Conservation (phyloP, 2,329 filamentous ascomycete genomes). For the Trichophyton schoenleinii region DNA sequence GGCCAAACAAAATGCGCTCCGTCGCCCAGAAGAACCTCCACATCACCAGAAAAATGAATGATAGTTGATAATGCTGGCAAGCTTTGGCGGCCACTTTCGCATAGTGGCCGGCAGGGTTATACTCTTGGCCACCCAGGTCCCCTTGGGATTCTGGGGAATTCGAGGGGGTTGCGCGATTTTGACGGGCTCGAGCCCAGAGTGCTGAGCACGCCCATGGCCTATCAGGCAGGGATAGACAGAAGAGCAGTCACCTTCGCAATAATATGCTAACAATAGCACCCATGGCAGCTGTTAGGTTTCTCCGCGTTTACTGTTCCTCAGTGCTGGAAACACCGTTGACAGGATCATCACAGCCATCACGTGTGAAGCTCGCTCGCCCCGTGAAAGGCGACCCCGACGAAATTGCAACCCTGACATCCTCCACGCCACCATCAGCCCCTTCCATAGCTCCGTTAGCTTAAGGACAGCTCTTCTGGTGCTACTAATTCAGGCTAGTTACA, state of each 20-base stretch:
- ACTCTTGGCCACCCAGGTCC: neutral
- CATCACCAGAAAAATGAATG: neutral
- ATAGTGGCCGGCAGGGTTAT: neutral
- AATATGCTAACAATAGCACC: neutral
- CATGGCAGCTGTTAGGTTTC: neutral
- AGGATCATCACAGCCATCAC: neutral
- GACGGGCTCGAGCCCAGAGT: neutral
- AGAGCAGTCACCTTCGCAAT: neutral
- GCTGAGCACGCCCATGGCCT: neutral
- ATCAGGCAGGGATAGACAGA: neutral
- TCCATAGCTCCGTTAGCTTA: too few species aligned
- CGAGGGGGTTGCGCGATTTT: neutral
- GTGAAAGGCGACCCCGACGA: neutral
- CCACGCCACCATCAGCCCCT: neutral
- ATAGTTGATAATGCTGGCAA: neutral
- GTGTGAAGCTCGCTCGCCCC: neutral
- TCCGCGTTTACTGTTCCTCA: slow-evolving; percentile 3
- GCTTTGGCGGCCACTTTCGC: neutral
- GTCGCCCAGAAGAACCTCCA: neutral
- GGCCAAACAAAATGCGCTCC: neutral
- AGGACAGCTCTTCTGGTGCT: too few species aligned
- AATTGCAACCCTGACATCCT: neutral
- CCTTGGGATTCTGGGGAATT: too few species aligned
- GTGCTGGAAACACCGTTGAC: neutral
- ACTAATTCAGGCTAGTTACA: neutral